These are phyloP conservation scores for Cicer pinnatifidum DNA, from an alignment of 306 rosid genomes.

Conservation along the genomic window DNA sequence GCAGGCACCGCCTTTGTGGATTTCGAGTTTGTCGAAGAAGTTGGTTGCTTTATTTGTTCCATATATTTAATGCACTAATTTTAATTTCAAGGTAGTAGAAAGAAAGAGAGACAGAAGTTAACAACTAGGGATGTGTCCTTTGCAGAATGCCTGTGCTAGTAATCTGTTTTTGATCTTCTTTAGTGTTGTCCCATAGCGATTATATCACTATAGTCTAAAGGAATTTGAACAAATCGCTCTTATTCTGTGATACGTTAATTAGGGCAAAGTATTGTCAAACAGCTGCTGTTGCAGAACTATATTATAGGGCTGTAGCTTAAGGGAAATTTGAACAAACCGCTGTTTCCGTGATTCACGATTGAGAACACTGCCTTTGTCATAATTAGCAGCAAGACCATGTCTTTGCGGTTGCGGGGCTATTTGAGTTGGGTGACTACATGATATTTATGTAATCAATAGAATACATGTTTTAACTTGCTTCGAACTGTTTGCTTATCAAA, in stretches of 20 bases:
- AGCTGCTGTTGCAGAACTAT: no score
- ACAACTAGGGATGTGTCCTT: neutral
- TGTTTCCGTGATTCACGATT: no score
- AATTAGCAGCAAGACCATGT: neutral
- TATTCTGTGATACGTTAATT: no score
- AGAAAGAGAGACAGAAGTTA: neutral
- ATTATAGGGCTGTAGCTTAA: no score
- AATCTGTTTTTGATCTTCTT: slow-evolving; percentile 3
- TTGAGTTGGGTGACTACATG: slow-evolving; percentile 11
- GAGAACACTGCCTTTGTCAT: neutral
- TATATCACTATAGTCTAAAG: no score
- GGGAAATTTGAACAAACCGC: no score
- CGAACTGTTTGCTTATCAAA: slow-evolving; percentile 21
- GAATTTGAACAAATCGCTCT: no score
- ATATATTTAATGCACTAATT: slow-evolving; percentile 3
- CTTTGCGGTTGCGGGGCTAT: neutral
- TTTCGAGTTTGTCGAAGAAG: slow-evolving; percentile 88
- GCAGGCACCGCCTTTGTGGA: slow-evolving; percentile 95
- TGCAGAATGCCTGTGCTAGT: neutral
- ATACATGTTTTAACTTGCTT: slow-evolving; percentile 7
- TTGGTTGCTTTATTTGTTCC: slow-evolving; percentile 43
- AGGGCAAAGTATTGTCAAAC: no score
- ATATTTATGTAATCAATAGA: slow-evolving; percentile 16
- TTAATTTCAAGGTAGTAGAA: slow-evolving; percentile 10
- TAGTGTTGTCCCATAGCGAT: no score